Base-by-base conservation (phyloP, 139 green algal species). In the Chlamydomonas schloesseri region DNA sequence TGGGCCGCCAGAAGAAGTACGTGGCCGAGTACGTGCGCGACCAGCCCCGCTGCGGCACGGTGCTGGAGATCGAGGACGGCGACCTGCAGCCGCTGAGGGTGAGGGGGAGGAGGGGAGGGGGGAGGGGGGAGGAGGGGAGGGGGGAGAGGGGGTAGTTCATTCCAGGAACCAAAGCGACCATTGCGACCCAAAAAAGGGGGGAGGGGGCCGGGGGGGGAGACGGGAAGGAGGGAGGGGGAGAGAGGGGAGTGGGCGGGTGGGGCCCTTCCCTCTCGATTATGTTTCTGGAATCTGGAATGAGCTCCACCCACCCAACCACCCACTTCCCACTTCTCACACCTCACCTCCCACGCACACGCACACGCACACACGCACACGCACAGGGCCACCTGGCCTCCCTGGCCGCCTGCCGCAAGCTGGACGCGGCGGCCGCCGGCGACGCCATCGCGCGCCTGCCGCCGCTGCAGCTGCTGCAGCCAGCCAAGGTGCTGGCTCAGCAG, bases 21-120 rank as follows among this genome's bases (percentile, higher is more conserved):
- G 74, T 91, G 2, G 87, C 83, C 33, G 90, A 94, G 90, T 90
- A 89, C 46, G 89, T 92, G 36, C 58, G 86, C 34, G 88, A 84
- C 42, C 69, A 24, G 13, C 89, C 88, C 9, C 60, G 46, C 1
- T 94, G 88, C 82, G 92, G 93, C 46, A 95, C 87, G 18, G 88
- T 95, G 29, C 78, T 95, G 33, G 87, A 93, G 23, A 86, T 95
- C 33, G 90, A 93, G 17, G 89, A 90, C 73, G 81, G 73, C 28
- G 91, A 94, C 57, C 72, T 97, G 46, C 86, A 88, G 80, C 87
- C 89, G 10, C 84, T 95, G 31, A 64, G 69, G 71, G 78, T 84
- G 47, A 18, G 73, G 20, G 26, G 42, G 26, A 1, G 18, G 33
- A 34, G 20, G 33, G 17, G 3, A 5, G 68, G 68, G 34, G 5